Evolutionary conservation across 768 basidiomycete genomes (phyloP).

Genomic region (Tricholoma furcatifolium): DNA sequence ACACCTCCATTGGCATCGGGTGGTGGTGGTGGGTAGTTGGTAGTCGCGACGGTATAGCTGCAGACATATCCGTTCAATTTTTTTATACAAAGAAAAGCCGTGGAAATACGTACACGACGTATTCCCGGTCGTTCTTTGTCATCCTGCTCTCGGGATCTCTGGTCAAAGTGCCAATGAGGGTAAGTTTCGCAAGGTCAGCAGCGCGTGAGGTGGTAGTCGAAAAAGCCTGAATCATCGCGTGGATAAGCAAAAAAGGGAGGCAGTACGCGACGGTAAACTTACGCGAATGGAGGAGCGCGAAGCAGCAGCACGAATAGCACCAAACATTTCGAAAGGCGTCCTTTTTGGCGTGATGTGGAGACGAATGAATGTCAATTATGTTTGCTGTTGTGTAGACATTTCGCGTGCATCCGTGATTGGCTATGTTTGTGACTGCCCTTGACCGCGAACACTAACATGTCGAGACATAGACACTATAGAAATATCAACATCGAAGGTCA

Average conservation of each 20-base stretch:
- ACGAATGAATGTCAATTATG: conserved; percentile 2
- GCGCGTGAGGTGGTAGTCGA: conserved; percentile 54
- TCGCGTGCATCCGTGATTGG: background rate
- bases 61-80: background rate
- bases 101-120: conserved; percentile 54
- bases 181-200: conserved; percentile 71
- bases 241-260: background rate
- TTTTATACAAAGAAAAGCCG: background rate
- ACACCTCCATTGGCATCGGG: conserved; percentile 61
- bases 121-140: conserved; percentile 78
- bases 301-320: conserved; percentile 43
- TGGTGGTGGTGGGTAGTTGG: conserved; percentile 57
- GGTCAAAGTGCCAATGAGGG: conserved; percentile 72
- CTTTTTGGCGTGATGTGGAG: background rate
- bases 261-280: conserved; percentile 23
- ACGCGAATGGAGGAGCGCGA: conserved; percentile 47
- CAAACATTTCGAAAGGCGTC: conserved; percentile 44
- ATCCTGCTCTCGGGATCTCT: conserved; percentile 68
- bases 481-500: conserved; percentile 81
- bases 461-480: conserved; percentile 86
- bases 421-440: conserved; percentile 7
- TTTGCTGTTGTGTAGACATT: conserved; percentile 19
- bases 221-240: conserved; percentile 48
- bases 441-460: conserved; percentile 51
- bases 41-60: conserved; percentile 80